These are phyloP conservation scores for Cadophora malorum DNA, from an alignment of 2,329 filamentous ascomycete species.

Conservation along the genomic window DNA sequence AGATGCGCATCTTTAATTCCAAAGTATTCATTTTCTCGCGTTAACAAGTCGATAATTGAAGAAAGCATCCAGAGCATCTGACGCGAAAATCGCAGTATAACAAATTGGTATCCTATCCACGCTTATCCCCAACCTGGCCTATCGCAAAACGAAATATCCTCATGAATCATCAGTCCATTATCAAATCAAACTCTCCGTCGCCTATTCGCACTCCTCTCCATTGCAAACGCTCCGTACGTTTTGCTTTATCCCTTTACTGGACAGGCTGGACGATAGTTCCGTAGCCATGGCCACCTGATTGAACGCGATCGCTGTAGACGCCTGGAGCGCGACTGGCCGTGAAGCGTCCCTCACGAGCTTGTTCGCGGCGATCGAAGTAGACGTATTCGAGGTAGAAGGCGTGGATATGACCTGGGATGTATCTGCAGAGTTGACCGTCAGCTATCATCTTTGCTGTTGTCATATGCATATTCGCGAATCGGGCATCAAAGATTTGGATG, in stretches of 20 bases:
- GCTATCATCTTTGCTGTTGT: background rate
- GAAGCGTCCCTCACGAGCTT: constrained; percentile 62
- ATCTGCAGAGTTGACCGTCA: constrained; percentile 52
- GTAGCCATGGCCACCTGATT: constrained; percentile 73
- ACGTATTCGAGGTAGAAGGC: constrained; percentile 67
- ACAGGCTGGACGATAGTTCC: constrained; percentile 48
- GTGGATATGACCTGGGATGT: constrained; percentile 46
- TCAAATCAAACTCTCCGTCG: background rate
- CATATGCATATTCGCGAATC: background rate
- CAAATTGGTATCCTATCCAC: constrained; percentile 26
- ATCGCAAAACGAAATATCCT: constrained; percentile 14
- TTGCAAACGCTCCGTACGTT: background rate
- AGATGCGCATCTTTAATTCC: background rate
- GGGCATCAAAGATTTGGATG: background rate
- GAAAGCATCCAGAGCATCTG: background rate
- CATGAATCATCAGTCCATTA: constrained; percentile 20
- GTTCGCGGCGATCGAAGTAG: constrained; percentile 77
- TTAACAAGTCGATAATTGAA: background rate
- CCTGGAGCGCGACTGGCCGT: constrained; percentile 65
- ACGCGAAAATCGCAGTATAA: constrained; percentile 7
- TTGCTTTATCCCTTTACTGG: constrained; percentile 19
- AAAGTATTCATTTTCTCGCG: background rate
- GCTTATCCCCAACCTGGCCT: constrained; percentile 2
- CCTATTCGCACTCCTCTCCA: background rate
- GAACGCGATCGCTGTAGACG: constrained; percentile 75